phyloP scores from a whole-genome alignment of 495 filamentous ascomycete species.

The Aspergillus campestris region DNA sequence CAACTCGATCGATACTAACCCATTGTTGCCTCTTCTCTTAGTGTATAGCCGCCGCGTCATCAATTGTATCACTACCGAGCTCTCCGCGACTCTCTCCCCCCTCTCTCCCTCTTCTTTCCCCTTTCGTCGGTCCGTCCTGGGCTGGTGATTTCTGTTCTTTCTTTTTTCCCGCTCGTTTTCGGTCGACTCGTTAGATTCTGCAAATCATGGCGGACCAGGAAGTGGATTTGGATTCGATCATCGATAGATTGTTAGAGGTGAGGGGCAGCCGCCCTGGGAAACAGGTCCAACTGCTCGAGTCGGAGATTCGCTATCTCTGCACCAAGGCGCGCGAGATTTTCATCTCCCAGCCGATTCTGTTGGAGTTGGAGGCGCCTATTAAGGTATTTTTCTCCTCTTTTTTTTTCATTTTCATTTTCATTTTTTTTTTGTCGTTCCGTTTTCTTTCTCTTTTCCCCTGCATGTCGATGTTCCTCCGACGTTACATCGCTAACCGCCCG shows the following conservation, averaged over 20 bases:
- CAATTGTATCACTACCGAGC: constrained; percentile 24
- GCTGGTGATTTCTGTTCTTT: constrained; percentile 10
- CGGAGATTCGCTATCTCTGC: constrained; percentile 95
- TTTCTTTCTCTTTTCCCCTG: neutral
- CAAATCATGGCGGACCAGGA: constrained; percentile 90
- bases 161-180: constrained; percentile 15
- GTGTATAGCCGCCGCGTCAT: constrained; percentile 35
- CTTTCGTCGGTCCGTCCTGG: too few relatives aligned
- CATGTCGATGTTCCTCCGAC: neutral
- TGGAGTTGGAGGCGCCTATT: constrained; percentile 96
- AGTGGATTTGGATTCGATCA: constrained; percentile 98
- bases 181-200: constrained; percentile 20
- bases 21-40: constrained; percentile 14
- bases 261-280: constrained; percentile 96
- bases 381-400: constrained; percentile 57
- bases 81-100: constrained; percentile 22
- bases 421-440: neutral
- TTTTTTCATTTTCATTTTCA: constrained; percentile 6
- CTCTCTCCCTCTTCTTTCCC: constrained; percentile 20
- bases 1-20: neutral
- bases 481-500: constrained; percentile 1
- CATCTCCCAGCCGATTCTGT: constrained; percentile 96
- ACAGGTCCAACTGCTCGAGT: constrained; percentile 93
- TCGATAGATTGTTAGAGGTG: constrained; percentile 95
- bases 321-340: constrained; percentile 99